Base-by-base conservation (phyloP, 192 early-diverging fungal genomes). In the Podila epigama region DNA sequence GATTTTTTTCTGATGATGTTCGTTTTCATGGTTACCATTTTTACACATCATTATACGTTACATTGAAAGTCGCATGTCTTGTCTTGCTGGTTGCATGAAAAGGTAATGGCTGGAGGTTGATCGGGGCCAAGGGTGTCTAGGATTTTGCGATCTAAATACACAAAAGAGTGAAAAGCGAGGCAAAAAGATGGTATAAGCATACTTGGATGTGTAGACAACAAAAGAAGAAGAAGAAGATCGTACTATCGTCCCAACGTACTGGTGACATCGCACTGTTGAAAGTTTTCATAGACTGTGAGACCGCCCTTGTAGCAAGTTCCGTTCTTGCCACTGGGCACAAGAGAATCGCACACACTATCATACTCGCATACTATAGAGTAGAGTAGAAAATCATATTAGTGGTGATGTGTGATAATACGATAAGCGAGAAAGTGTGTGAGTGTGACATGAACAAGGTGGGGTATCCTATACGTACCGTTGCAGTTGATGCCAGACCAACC, bases 401-500 rank as follows among this genome's bases (percentile, higher is more conserved):
- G n/a, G n/a, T n/a, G n/a, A n/a, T n/a, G n/a, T n/a, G 25, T 11
- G 42, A 39, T 42, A 20, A 37, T 27, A 29, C 28, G 0, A 60
- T 16, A 29, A 1, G 25, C 18, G 36, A 18, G 51, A 39, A 69
- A 28, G 9, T 20, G 4, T 20, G 18, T n/a, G 44, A 18, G 22
- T 22, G 22, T 18, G 18, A 20, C 20, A 22, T 22, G 44, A 48
- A 9, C 20, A 15, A 48, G 15, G 33, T 33, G 20, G 42, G 6
- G 22, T 27, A 4, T 15, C 29, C 4, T 16, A 41, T 35, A 44
- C 60, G 27, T 78, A 91, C 89, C 87, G 80, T 97, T 97, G 85
- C 96, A 97, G 75, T 97, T 97, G 75, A 94, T 93, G 50, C 96
- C 96, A 40, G 87, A 89, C 96, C 96, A 97, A 10, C 94, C 94